These are phyloP conservation scores for Rhodotorula mucilaginosa DNA, from an alignment of 1,284 basidiomycete genomes.

Conservation along the genomic window DNA sequence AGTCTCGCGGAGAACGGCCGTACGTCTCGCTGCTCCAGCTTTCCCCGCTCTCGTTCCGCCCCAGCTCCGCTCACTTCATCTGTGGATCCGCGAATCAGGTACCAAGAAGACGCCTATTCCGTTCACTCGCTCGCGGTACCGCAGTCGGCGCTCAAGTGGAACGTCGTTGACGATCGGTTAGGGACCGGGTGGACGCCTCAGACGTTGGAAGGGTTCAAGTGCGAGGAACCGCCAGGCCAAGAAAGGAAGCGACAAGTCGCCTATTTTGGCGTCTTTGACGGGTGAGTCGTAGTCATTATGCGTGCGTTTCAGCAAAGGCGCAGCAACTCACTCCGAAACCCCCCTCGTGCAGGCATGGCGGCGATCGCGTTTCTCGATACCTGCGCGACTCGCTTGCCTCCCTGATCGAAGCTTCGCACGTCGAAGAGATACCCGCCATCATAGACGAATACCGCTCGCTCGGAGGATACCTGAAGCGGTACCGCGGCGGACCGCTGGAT, in stretches of 20 bases:
- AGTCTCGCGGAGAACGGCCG: constrained; percentile 38
- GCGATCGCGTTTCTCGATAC: constrained; percentile 67
- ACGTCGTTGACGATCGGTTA: constrained; percentile 61
- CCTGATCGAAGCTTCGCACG: constrained; percentile 68
- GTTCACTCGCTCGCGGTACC: constrained; percentile 71
- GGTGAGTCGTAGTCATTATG: constrained; percentile 56
- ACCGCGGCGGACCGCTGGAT: constrained; percentile 68
- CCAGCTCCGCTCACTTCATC: not conserved
- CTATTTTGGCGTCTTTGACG: constrained; percentile 85
- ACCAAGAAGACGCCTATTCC: constrained; percentile 81
- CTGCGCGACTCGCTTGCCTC: constrained; percentile 76
- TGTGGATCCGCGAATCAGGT: constrained; percentile 43
- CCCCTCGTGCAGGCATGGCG: constrained; percentile 65
- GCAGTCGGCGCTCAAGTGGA: constrained; percentile 66
- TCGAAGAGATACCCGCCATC: constrained; percentile 68
- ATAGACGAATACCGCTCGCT: constrained; percentile 57
- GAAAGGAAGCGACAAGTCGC: constrained; percentile 61
- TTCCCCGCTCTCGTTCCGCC: not conserved
- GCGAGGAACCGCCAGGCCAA: constrained; percentile 56
- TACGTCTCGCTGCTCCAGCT: constrained; percentile 1
- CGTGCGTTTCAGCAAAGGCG: not conserved
- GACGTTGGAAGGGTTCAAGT: constrained; percentile 49
- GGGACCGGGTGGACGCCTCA: constrained; percentile 32
- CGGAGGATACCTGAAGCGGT: constrained; percentile 81
- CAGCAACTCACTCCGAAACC: not conserved